These are phyloP conservation scores for Hymenoscyphus occultus DNA, from an alignment of 2,329 filamentous ascomycete genomes.

Conservation along the genomic window DNA sequence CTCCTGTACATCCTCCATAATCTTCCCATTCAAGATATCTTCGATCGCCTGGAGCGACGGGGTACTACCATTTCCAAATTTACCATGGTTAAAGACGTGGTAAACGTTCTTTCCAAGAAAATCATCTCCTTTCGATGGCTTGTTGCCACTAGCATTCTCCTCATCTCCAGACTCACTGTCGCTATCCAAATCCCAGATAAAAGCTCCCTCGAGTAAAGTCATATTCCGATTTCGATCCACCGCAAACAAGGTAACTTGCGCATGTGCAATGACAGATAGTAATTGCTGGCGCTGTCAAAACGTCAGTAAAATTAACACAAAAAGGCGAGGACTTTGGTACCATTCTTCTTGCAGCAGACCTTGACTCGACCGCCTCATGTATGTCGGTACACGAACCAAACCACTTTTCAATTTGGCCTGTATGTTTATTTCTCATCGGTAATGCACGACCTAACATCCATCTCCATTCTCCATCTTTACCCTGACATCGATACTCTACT, in stretches of 20 bases:
- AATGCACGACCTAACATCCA: slow-evolving; percentile 76
- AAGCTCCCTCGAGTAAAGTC: slow-evolving; percentile 67
- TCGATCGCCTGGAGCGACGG: slow-evolving; percentile 57
- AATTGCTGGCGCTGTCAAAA: slow-evolving; percentile 56
- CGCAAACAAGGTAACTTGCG: slow-evolving; percentile 72
- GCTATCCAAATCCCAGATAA: slow-evolving; percentile 48
- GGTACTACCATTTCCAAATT: slow-evolving; percentile 33
- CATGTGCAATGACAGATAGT: slow-evolving; percentile 69
- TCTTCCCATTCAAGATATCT: slow-evolving; percentile 60
- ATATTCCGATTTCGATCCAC: slow-evolving; percentile 61
- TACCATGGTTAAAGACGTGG: slow-evolving; percentile 53
- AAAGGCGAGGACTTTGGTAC: slow-evolving; percentile 26
- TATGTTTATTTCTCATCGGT: slow-evolving; percentile 62
- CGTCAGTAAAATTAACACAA: not conserved
- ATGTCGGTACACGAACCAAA: slow-evolving; percentile 80
- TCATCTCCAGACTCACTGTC: slow-evolving; percentile 39
- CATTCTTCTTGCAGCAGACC: slow-evolving; percentile 62
- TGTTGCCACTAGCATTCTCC: slow-evolving; percentile 17
- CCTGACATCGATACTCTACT: slow-evolving; percentile 68
- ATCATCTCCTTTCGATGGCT: slow-evolving; percentile 25
- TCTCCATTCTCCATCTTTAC: slow-evolving; percentile 66
- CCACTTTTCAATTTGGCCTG: slow-evolving; percentile 72
- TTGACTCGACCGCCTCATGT: slow-evolving; percentile 68
- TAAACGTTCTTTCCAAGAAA: slow-evolving; percentile 61
- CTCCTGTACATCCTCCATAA: slow-evolving; percentile 61